These are phyloP conservation scores for Chrysopogon serrulatus DNA, from an alignment of 176 grass and related monocot genomes.

Conservation along the genomic window DNA sequence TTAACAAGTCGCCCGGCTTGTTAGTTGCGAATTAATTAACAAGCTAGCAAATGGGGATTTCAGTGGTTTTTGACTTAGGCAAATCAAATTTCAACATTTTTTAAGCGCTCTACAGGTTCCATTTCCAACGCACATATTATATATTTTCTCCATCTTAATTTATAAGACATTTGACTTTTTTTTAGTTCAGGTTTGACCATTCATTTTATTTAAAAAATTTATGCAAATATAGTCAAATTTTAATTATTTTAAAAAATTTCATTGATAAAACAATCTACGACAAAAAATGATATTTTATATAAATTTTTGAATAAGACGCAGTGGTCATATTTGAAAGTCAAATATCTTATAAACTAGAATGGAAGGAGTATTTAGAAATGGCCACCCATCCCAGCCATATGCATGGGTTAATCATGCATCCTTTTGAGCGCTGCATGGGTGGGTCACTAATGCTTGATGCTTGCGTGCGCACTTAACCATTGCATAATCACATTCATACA, in stretches of 20 bases:
- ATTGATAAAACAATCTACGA: too few relatives aligned
- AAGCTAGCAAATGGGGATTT: background rate
- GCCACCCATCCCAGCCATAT: background rate
- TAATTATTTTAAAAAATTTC: too few relatives aligned
- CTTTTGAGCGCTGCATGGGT: background rate
- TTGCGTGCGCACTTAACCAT: background rate
- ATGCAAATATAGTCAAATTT: too few relatives aligned
- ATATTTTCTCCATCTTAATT: too few relatives aligned
- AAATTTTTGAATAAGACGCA: too few relatives aligned
- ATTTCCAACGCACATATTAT: background rate
- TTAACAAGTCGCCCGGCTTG: background rate
- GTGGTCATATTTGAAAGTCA: too few relatives aligned
- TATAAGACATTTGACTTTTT: too few relatives aligned
- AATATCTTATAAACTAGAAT: too few relatives aligned
- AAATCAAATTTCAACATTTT: background rate
- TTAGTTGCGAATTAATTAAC: background rate
- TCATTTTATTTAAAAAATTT: too few relatives aligned
- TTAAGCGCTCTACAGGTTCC: background rate
- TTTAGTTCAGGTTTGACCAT: too few relatives aligned
- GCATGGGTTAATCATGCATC: background rate
- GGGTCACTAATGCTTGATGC: background rate
- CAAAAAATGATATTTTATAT: too few relatives aligned
- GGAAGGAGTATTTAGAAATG: background rate
- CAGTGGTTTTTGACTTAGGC: slow-evolving; percentile 26
- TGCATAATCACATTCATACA: background rate